Evolutionary conservation across 176 grass and related monocot species (phyloP).

Genomic region (Metroxylon sagu): DNA sequence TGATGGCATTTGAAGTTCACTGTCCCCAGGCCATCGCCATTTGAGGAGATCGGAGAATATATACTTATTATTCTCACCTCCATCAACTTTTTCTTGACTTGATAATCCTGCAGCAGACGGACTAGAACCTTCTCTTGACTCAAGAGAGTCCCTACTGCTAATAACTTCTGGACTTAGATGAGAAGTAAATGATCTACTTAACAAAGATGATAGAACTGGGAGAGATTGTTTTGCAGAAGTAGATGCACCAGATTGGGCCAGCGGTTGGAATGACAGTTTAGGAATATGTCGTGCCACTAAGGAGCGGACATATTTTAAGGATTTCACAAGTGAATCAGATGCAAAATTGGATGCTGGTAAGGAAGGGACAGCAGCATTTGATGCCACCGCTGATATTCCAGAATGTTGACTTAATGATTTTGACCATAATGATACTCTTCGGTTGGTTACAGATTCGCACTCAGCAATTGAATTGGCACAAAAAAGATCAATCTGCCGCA

Average conservation of each 20-base stretch:
- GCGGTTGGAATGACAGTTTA: slow-evolving; percentile 78
- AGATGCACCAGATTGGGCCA: slow-evolving; percentile 26
- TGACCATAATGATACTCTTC: slow-evolving; percentile 26
- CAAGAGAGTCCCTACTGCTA: slow-evolving; percentile 48
- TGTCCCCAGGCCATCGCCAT: slow-evolving; percentile 77
- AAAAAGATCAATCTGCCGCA: slow-evolving; percentile 87
- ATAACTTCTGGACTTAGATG: slow-evolving; percentile 60
- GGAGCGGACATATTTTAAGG: slow-evolving; percentile 91
- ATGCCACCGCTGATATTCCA: slow-evolving; percentile 30
- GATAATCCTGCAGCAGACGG: slow-evolving; percentile 43
- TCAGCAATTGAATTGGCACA: slow-evolving; percentile 77
- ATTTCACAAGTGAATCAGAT: slow-evolving; percentile 81
- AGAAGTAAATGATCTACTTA: slow-evolving; percentile 61
- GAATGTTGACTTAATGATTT: slow-evolving; percentile 24
- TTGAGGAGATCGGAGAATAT: slow-evolving; percentile 77
- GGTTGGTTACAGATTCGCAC: slow-evolving; percentile 53
- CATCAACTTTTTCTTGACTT: slow-evolving; percentile 43
- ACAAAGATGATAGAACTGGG: slow-evolving; percentile 54
- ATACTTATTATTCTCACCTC: slow-evolving; percentile 61
- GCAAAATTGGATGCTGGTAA: slow-evolving; percentile 57
- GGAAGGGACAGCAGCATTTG: slow-evolving; percentile 40
- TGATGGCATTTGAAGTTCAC: slow-evolving; percentile 35
- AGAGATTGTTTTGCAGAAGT: slow-evolving; percentile 58
- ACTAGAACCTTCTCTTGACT: slow-evolving; percentile 45
- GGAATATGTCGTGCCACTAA: slow-evolving; percentile 87